Base-by-base conservation (phyloP, 1,284 basidiomycete genomes). In the Peniophora sp. region DNA sequence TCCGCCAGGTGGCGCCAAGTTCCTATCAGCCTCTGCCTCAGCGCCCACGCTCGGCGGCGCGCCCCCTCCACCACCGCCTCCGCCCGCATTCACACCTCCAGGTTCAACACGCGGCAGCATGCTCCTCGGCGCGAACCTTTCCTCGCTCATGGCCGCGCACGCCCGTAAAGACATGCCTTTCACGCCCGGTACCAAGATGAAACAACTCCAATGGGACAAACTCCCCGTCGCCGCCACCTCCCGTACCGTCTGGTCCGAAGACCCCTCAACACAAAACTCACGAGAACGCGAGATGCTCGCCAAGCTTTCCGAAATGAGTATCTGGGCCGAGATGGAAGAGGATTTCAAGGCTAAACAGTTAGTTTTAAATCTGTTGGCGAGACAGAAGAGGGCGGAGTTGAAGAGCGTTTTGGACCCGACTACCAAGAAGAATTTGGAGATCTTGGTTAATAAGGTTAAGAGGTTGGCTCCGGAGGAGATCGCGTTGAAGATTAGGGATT, bases 121-220 rank as follows among this genome's bases (percentile, higher is more conserved):
- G 60, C 66, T 81, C 10, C 66, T 87, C 2, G 78, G 84, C 41
- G 65, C 72, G 22, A 81, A 80, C 58, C 63, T 85, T 45, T 74
- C 72, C 57, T 71, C 71, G 44, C 65, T 81, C 52, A 63, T 83
- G 24, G 73, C 77, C 52, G 73, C 77, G 24, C 73, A 77, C 52
- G 74, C 77, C 49, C 85, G 94, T 49, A 97, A 98, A 68, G 91
- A 92, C 61, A 81, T 97, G 59, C 73, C 82, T 1, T 80, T 93
- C 49, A 86, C 90, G 47, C 92, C 95, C 1, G 84, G 79, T 54
- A 86, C 82, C 48, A 93, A 94, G 73, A 95, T 98, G 90, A 98
- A 98, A 69, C 94, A 98, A 67, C 74, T 99, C 47, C 96, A 99
- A 64, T 99, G 97, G 96, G 96, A 99, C 66, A 99, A 98, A 65